Evolutionary conservation across 1,284 basidiomycete genomes (phyloP).

Genomic region (Naganishia sp.): DNA sequence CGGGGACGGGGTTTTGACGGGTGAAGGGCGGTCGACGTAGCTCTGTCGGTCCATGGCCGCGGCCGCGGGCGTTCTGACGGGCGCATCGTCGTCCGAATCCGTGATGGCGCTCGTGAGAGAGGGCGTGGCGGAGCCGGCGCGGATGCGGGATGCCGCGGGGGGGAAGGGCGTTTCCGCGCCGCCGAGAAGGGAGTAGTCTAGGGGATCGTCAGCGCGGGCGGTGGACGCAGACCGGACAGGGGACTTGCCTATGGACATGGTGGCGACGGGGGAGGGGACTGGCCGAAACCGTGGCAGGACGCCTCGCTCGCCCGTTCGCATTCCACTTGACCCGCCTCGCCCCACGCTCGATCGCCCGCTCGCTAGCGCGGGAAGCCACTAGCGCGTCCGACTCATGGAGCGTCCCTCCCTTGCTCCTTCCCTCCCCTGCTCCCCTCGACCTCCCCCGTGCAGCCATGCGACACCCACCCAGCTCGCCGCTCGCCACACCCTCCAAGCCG

Average conservation of each 20-base stretch:
- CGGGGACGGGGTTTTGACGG: background rate
- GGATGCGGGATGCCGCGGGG: conserved; percentile 7
- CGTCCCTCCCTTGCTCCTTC: background rate
- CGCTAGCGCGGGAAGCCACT: too few relatives aligned
- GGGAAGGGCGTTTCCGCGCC: conserved; percentile 36
- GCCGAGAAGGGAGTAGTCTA: conserved; percentile 38
- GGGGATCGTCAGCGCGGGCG: background rate
- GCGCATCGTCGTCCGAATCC: conserved; percentile 7
- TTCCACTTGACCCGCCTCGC: too few relatives aligned
- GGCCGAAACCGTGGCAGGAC: too few relatives aligned
- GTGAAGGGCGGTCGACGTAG: background rate
- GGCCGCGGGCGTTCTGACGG: background rate
- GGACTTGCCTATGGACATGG: conserved; percentile 18
- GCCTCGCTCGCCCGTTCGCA: too few relatives aligned
- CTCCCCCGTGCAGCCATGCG: background rate
- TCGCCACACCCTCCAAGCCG: conserved; percentile 1
- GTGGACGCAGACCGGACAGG: background rate
- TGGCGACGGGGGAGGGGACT: background rate
- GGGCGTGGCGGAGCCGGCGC: conserved; percentile 17
- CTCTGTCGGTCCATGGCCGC: background rate
- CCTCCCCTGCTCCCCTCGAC: background rate
- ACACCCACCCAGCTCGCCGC: background rate
- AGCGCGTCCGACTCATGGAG: too few relatives aligned
- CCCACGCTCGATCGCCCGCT: too few relatives aligned
- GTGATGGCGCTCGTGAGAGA: conserved; percentile 14